Conservation (phyloP, 2,329 filamentous ascomycete species). For the Colletotrichum sublineola region DNA sequence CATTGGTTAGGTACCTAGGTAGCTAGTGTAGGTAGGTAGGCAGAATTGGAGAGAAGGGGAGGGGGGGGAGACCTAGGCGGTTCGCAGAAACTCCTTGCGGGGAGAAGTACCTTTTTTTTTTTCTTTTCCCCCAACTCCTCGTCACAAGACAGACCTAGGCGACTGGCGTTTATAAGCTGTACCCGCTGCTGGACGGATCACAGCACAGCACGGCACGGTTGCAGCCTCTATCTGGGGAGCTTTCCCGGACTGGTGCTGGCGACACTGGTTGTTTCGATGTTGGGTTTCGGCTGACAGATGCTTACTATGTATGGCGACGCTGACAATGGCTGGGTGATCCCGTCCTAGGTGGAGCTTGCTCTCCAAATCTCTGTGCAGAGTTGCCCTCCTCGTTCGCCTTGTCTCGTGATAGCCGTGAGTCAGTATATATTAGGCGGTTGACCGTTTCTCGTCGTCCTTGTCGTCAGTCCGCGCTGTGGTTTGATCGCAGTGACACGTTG, state of each 20-base stretch:
- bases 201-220: background rate
- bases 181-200: background rate
- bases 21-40: background rate
- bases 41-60: too few relatives aligned
- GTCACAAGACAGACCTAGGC: background rate
- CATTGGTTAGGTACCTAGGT: background rate
- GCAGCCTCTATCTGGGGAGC: background rate
- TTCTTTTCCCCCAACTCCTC: background rate
- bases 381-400: background rate
- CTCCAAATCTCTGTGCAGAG: background rate
- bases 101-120: background rate
- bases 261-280: background rate
- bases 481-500: conserved; percentile 1
- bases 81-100: background rate
- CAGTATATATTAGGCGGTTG: background rate
- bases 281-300: conserved; percentile 13
- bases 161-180: background rate
- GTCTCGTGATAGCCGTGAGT: conserved; percentile 15
- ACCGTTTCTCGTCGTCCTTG: background rate
- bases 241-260: background rate
- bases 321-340: conserved; percentile 1
- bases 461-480: conserved; percentile 15
- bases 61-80: background rate
- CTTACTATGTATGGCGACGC: conserved; percentile 7
- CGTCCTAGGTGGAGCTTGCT: conserved; percentile 25